These are phyloP conservation scores for Eucalyptus pumila DNA, from an alignment of 345 rosid genomes.

Conservation along the genomic window DNA sequence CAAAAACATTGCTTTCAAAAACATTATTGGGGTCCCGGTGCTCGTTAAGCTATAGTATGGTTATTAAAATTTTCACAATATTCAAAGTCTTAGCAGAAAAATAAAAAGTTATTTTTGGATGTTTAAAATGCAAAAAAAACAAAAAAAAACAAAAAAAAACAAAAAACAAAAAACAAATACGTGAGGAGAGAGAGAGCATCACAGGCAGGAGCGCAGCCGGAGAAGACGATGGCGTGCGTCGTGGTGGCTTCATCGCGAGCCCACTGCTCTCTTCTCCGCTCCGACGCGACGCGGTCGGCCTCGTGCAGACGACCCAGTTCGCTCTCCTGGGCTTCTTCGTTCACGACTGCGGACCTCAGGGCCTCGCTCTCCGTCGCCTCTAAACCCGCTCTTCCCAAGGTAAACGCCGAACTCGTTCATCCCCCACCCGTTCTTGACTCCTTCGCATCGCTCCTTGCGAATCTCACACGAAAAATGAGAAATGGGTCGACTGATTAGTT, in stretches of 20 bases:
- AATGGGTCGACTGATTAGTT: not conserved
- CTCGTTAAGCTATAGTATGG: not conserved
- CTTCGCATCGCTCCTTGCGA: not conserved
- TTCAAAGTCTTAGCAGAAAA: not conserved
- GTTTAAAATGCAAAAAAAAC: not conserved
- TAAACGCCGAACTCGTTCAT: not conserved
- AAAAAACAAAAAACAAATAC: not conserved
- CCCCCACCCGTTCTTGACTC: not conserved
- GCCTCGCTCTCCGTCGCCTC: constrained; percentile 18
- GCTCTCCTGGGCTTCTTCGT: constrained; percentile 52
- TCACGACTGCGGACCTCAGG: constrained; percentile 10
- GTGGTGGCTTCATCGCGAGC: not conserved
- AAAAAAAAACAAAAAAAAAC: no score
- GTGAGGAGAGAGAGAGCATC: not conserved
- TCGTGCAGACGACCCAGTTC: constrained; percentile 10
- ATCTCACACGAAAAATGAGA: not conserved
- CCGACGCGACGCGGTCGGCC: not conserved
- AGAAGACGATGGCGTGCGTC: not conserved
- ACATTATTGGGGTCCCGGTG: no score
- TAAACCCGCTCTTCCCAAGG: constrained; percentile 30
- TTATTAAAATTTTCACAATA: not conserved
- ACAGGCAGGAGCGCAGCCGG: not conserved
- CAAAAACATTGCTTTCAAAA: no score
- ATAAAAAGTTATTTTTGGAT: not conserved
- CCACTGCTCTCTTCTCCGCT: not conserved